Percentiles rank a stretch among this genome's conserved stretches.
phyloP scores from a whole-genome alignment of 2,329 filamentous ascomycete species.

The Pseudogymnoascus sp. region DNA sequence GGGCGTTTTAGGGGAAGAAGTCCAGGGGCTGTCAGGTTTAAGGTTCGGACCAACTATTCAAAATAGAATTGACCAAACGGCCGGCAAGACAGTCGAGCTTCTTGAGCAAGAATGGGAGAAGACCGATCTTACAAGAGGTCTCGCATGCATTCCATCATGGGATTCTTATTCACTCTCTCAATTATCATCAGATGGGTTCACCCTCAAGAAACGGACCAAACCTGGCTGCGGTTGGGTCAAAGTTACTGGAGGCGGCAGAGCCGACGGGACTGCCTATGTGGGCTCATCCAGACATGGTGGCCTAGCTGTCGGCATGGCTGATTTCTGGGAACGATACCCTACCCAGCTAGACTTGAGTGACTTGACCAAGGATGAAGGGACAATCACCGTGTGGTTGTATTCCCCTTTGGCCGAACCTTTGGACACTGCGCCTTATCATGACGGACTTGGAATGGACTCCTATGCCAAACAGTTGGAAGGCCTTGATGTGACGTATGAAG shows the following conservation, averaged over 20 bases:
- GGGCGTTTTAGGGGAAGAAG: conserved; percentile 30
- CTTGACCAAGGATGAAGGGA: conserved; percentile 41
- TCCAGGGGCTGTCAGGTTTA: conserved; percentile 26
- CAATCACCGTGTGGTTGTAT: conserved; percentile 55
- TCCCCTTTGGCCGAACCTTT: conserved; percentile 48
- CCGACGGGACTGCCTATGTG: conserved; percentile 51
- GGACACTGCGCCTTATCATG: conserved; percentile 51
- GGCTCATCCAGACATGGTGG: conserved; percentile 51
- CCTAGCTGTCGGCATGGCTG: conserved; percentile 48
- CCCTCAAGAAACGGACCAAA: conserved; percentile 52
- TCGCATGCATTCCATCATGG: conserved; percentile 49
- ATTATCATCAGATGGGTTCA: conserved; percentile 54
- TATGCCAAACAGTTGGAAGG: conserved; percentile 53
- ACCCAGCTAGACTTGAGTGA: conserved; percentile 49
- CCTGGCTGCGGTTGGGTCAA: conserved; percentile 50
- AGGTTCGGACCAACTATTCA: conserved; percentile 6
- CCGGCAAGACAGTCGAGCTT: conserved; percentile 1
- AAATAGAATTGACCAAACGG: conserved; percentile 16
- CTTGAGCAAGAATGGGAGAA: conserved; percentile 6
- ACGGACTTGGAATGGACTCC: conserved; percentile 47
- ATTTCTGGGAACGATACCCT: conserved; percentile 61
- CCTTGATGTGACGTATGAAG: conserved; percentile 57
- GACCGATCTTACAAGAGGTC: background rate
- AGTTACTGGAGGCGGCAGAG: conserved; percentile 47
- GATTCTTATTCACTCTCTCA: conserved; percentile 52